Percentiles rank a stretch among this genome's conserved stretches.
These are phyloP conservation scores for Salix brachista DNA, from an alignment of 345 rosid species.

Conservation along the genomic window DNA sequence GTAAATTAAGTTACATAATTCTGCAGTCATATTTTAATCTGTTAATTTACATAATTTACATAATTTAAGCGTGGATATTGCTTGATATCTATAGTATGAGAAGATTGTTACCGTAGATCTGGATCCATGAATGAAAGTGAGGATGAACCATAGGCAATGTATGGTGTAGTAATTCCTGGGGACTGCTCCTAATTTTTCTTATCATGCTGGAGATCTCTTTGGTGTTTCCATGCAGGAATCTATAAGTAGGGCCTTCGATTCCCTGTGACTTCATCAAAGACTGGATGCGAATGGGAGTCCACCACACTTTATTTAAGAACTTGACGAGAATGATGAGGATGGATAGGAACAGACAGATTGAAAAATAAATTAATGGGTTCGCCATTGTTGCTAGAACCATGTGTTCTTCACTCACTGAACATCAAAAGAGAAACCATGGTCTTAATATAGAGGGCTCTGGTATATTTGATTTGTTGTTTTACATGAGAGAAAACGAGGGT, in stretches of 20 bases:
- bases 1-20: too few species aligned
- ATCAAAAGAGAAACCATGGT: background rate
- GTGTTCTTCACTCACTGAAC: background rate
- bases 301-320: constrained; percentile 7
- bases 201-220: constrained; percentile 5
- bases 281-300: background rate
- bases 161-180: constrained; percentile 6
- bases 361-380: background rate
- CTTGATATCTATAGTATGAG: background rate
- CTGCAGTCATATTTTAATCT: too few species aligned
- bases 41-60: too few species aligned
- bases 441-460: background rate
- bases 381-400: background rate
- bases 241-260: constrained; percentile 15
- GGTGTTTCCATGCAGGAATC: constrained; percentile 9
- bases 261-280: constrained; percentile 10
- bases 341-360: background rate
- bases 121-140: constrained; percentile 13
- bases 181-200: background rate
- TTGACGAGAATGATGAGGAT: background rate
- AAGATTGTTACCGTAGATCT: constrained; percentile 10
- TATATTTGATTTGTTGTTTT: background rate
- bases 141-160: background rate
- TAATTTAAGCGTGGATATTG: background rate
- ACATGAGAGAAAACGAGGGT: background rate